Percentiles rank a stretch among this genome's conserved stretches.
phyloP scores from a whole-genome alignment of 805 yeast species.

The Barnettozyma salicaria region DNA sequence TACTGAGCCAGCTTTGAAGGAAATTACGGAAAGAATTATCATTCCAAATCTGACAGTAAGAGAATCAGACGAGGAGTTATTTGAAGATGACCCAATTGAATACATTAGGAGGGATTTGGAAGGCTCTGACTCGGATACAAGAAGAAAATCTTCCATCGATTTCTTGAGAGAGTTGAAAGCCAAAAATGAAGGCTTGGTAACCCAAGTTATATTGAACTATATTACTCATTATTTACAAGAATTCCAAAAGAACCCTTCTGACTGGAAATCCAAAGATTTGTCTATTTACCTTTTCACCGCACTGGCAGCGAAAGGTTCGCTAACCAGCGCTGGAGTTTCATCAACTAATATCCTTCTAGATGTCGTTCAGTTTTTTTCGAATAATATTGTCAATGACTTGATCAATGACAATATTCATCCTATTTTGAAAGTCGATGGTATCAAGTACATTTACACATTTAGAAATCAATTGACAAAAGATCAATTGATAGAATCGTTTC shows the following conservation, averaged over 20 bases:
- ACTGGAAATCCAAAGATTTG: constrained; percentile 85
- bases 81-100: constrained; percentile 96
- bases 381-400: constrained; percentile 78
- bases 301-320: constrained; percentile 83
- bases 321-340: constrained; percentile 82
- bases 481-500: constrained; percentile 74
- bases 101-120: constrained; percentile 89
- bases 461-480: constrained; percentile 88
- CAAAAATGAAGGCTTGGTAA: constrained; percentile 66
- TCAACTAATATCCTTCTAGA: constrained; percentile 81
- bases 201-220: constrained; percentile 67
- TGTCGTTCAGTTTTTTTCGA: constrained; percentile 78
- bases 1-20: constrained; percentile 57
- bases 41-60: constrained; percentile 85
- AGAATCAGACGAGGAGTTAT: constrained; percentile 83
- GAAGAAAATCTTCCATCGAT: constrained; percentile 91
- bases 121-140: constrained; percentile 88
- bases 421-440: constrained; percentile 85
- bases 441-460: constrained; percentile 82
- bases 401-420: constrained; percentile 56
- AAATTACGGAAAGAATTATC: constrained; percentile 75
- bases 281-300: constrained; percentile 83
- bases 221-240: constrained; percentile 59
- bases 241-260: constrained; percentile 37
- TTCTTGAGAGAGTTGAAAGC: constrained; percentile 82